A percentile compares a stretch with the other conserved stretches of the same genome.
These are phyloP conservation scores for Boletus eberwhitei DNA, from an alignment of 768 basidiomycete species.

Conservation along the genomic window DNA sequence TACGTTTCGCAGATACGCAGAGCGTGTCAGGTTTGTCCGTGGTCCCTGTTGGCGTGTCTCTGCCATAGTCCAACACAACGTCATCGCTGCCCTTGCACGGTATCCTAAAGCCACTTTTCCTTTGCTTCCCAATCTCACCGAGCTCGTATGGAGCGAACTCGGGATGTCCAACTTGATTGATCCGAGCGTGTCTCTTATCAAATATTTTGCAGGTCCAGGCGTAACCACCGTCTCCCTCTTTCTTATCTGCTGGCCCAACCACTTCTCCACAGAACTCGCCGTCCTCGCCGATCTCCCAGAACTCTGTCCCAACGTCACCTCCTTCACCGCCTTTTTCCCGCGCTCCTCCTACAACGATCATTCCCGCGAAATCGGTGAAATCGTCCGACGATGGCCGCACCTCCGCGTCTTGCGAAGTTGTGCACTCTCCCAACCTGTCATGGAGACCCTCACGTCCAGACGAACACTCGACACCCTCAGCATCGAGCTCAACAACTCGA, in stretches of 20 bases:
- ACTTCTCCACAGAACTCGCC: constrained; percentile 17
- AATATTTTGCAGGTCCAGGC: constrained; percentile 22
- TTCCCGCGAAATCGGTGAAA: constrained; percentile 24
- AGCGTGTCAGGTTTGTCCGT: constrained; percentile 21
- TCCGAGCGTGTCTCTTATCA: constrained; percentile 24
- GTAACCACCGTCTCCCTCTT: constrained; percentile 20
- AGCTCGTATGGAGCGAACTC: constrained; percentile 25
- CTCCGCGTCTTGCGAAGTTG: constrained; percentile 18
- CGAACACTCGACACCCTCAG: constrained; percentile 17
- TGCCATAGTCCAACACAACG: constrained; percentile 14
- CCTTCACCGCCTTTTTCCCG: constrained; percentile 26
- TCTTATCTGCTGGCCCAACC: constrained; percentile 25
- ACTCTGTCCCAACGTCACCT: constrained; percentile 25
- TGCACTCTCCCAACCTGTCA: constrained; percentile 19
- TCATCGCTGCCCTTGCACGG: constrained; percentile 14
- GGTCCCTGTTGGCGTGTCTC: constrained; percentile 23
- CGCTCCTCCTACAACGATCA: constrained; percentile 27
- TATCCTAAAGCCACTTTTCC: constrained; percentile 15
- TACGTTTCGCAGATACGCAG: constrained; percentile 24
- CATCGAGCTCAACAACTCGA: constrained; percentile 29
- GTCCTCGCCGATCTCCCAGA: constrained; percentile 20
- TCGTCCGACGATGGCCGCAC: constrained; percentile 20
- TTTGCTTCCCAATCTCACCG: constrained; percentile 25
- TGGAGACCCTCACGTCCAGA: constrained; percentile 17
- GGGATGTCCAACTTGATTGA: constrained; percentile 22